A percentile compares a stretch with the other conserved stretches of the same genome.
These are phyloP conservation scores for Penicillium odoratum DNA, from an alignment of 495 filamentous ascomycete species.

Conservation along the genomic window DNA sequence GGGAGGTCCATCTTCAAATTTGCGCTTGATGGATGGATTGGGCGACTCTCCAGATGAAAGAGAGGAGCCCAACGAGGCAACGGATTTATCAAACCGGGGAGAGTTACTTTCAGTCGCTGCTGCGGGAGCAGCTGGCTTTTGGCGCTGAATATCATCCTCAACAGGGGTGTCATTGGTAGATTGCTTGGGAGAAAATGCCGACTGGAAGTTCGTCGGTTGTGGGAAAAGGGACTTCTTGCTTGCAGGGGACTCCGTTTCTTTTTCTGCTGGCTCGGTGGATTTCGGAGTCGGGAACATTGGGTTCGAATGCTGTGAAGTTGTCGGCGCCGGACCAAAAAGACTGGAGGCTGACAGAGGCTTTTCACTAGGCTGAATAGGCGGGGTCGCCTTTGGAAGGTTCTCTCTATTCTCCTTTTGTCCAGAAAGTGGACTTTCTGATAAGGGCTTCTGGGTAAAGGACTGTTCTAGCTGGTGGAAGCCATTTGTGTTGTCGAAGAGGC, in stretches of 20 bases:
- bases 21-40: background rate
- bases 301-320: background rate
- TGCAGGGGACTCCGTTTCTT: background rate
- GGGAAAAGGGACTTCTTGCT: background rate
- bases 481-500: background rate
- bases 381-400: background rate
- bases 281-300: background rate
- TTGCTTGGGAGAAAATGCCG: background rate
- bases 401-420: background rate
- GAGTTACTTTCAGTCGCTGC: background rate
- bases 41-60: background rate
- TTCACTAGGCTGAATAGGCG: background rate
- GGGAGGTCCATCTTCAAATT: background rate
- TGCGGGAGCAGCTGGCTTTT: background rate
- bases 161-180: background rate
- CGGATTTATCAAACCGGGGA: background rate
- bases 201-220: background rate
- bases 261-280: background rate
- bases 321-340: constrained; percentile 13
- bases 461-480: background rate
- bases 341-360: constrained; percentile 10
- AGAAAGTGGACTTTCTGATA: background rate
- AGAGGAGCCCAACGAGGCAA: background rate
- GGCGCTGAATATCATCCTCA: background rate
- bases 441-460: background rate